Base-by-base conservation (phyloP, 768 basidiomycete genomes). In the Candolleomyces aberdarensis region DNA sequence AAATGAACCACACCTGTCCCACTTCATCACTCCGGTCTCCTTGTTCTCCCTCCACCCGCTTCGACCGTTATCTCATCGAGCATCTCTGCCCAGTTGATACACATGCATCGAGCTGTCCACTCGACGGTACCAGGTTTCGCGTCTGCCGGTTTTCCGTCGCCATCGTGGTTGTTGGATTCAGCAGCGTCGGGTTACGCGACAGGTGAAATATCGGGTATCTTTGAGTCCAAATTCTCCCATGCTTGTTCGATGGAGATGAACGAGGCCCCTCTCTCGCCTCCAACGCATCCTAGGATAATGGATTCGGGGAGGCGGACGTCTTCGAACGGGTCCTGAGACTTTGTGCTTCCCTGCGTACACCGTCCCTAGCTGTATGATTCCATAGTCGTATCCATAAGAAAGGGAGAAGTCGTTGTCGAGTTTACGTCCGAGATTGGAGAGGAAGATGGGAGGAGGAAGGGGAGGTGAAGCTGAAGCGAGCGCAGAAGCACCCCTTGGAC, bases 231-330 rank as follows among this genome's bases (percentile, higher is more conserved):
- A 63, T 85, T 85, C 59, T 67, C 64, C 41, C 81, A 71, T 0
- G 88, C 88, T 60, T 90, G 89, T 2, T 86, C 85, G 7, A 85
- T 74, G 1, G 87, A 89, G 60, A 92, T 88, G 69, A 91, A 90
- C 5, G 88, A 91, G 3, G 88, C 86, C 3, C 87, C 88, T 1
- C 76, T 11, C 85, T 76, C 8, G 88, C 82, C 89, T 75, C 8
- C 69, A 48, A 19, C 26, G 65, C 10, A 60, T 69, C 62, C 57
- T 65, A 13, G n/a, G n/a, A n/a, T n/a, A n/a, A n/a, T n/a, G 43
- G 57, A 3, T 52, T 13, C 1, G 20, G 75, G 67, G 60, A 91
- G 84, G 3, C 70, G 69, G 3, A 76, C 82, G 62, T 83, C 80
- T 78, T 5, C 87, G 68, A 39, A 81, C 62, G 9, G 78, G 63